Evolutionary conservation across 2,329 filamentous ascomycete genomes (phyloP), one percentile per base, ranked within the genome.

Genomic region (Colletotrichum kahawae): DNA sequence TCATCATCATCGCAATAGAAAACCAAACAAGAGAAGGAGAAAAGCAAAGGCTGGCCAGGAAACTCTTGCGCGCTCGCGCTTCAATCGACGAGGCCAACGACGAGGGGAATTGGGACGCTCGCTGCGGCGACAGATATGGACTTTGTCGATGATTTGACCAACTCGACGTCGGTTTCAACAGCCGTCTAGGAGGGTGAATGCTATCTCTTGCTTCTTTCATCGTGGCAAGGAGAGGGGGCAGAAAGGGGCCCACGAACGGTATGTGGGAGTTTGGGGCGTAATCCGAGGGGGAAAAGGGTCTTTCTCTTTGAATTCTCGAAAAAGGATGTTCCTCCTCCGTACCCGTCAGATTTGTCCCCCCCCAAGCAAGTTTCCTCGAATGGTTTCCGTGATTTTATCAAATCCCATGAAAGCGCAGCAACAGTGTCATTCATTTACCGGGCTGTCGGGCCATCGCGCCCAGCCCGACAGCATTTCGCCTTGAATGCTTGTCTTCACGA

Each of bases 111-210:
- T 43, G 16, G 1, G 12, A 34, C 33, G 12, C 33, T 34, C 33
- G 33, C 33, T 34, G 33, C 33, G 5, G 33, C 33, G 33, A 34
- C 33, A 13, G 12, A 3, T n/a, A 18, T n/a, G 16, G 8, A 2
- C 10, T 7, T 48, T 2, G 18, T 4, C 5, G 43, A 0, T 2
- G 43, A 21, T 10, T 48, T 2, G 38, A n/a, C 0, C 0, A 12
- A 0, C 38, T 2, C 18, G 9, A 12, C 9, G 43, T n/a, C n/a
- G 10, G 10, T 48, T 48, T 13, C 10, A 21, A 4, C 43, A 48
- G 43, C 1, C 7, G 9, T 21, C 18, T 48, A 4, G 43, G 18
- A n/a, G 43, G 43, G 5, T 38, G 16, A 18, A 18, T 43, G 4
- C 9, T 43, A 0, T 3, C 5, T 2, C 43, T 43, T n/a, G 9